These are phyloP conservation scores for Neonectria punicea DNA, from an alignment of 2,329 filamentous ascomycete species.

Conservation along the genomic window DNA sequence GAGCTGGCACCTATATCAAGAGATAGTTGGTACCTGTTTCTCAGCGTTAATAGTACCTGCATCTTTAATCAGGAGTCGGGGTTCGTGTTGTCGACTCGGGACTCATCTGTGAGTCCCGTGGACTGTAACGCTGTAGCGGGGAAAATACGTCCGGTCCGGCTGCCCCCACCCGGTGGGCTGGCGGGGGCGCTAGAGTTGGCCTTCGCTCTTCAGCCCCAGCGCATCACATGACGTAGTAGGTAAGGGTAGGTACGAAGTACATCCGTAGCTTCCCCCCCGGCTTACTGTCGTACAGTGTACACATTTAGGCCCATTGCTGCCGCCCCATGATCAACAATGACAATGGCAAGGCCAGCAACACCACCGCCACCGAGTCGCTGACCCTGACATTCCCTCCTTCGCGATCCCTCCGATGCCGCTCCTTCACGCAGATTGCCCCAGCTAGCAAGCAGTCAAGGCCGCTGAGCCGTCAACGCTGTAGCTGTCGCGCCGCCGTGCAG, in stretches of 20 bases:
- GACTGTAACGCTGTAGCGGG: not conserved
- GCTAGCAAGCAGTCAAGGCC: conserved; percentile 24
- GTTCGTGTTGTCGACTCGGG: too few relatives aligned
- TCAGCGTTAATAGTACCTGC: too few relatives aligned
- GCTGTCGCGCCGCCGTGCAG: conserved; percentile 15
- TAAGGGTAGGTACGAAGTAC: conserved; percentile 1
- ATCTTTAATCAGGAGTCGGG: too few relatives aligned
- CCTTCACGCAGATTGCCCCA: conserved; percentile 12
- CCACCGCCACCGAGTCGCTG: conserved; percentile 10
- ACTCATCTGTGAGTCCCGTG: too few relatives aligned
- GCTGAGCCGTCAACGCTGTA: conserved; percentile 11
- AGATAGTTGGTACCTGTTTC: too few relatives aligned
- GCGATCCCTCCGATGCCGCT: conserved; percentile 17
- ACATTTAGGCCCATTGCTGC: not conserved
- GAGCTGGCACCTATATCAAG: too few relatives aligned
- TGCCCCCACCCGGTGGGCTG: conserved; percentile 5
- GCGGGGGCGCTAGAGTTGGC: conserved; percentile 10
- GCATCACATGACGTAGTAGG: conserved; percentile 42
- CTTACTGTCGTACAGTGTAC: not conserved
- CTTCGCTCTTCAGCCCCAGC: not conserved
- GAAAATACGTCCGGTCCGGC: not conserved
- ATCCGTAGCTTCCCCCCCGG: conserved; percentile 25
- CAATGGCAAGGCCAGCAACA: conserved; percentile 1
- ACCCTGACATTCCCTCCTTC: conserved; percentile 1
- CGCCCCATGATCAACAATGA: conserved; percentile 23